These are phyloP conservation scores for Cudoniella acicularis DNA, from an alignment of 495 filamentous ascomycete genomes.

Conservation along the genomic window DNA sequence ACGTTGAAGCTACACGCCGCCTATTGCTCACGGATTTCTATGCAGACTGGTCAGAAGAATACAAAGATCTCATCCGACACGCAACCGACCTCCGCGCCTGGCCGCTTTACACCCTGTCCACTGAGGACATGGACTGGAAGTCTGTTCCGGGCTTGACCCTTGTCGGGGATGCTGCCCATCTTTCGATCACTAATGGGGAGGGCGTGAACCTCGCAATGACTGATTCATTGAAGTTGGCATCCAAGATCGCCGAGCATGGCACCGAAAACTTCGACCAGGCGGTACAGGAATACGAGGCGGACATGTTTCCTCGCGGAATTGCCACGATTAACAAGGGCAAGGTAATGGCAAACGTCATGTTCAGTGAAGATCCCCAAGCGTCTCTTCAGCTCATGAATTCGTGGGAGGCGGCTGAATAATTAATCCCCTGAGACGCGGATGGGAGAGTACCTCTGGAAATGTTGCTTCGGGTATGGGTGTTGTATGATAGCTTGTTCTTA, in stretches of 20 bases:
- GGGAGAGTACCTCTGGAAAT: no score
- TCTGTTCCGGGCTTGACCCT: slow-evolving; percentile 42
- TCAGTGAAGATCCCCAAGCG: slow-evolving; percentile 17
- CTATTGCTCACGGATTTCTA: slow-evolving; percentile 25
- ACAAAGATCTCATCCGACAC: slow-evolving; percentile 26
- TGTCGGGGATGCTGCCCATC: slow-evolving; percentile 61
- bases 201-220: slow-evolving; percentile 34
- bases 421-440: no score
- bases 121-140: slow-evolving; percentile 24
- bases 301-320: slow-evolving; percentile 26
- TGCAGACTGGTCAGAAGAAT: slow-evolving; percentile 25
- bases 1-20: slow-evolving; percentile 15
- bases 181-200: slow-evolving; percentile 29
- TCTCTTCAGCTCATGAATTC: slow-evolving; percentile 4
- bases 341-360: slow-evolving; percentile 15
- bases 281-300: slow-evolving; percentile 26
- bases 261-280: slow-evolving; percentile 23
- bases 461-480: no score
- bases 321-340: slow-evolving; percentile 15
- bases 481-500: no score
- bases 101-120: slow-evolving; percentile 27
- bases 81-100: slow-evolving; percentile 28
- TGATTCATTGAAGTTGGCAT: slow-evolving; percentile 43
- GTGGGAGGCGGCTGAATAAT: no score
- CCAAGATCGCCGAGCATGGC: slow-evolving; percentile 28